phyloP scores from a whole-genome alignment of 2,329 filamentous ascomycete species.

The Microsporum audouinii region DNA sequence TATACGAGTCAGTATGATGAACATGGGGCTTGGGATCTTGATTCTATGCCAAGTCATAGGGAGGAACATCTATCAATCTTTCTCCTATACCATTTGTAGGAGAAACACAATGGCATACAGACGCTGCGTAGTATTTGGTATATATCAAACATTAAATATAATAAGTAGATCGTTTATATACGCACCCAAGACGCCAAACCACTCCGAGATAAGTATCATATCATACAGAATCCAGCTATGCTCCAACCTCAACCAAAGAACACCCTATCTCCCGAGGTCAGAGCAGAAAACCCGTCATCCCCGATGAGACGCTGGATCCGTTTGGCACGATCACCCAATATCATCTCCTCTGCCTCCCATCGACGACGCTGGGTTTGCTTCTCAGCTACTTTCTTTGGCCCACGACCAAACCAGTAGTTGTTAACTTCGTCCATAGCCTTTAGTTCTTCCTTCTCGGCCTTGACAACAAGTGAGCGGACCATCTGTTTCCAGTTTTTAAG shows the following conservation, averaged over 20 bases:
- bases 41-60: neutral
- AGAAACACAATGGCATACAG: neutral
- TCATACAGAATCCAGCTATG: neutral
- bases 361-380: constrained; percentile 24
- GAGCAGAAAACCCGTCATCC: constrained; percentile 3
- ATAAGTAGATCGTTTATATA: neutral
- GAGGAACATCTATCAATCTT: neutral
- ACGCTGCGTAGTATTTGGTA: neutral
- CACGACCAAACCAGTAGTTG: constrained; percentile 26
- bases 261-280: neutral
- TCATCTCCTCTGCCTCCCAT: constrained; percentile 32
- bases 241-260: neutral
- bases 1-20: neutral
- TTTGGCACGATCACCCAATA: constrained; percentile 27
- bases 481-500: constrained; percentile 76
- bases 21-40: neutral
- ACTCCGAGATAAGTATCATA: neutral
- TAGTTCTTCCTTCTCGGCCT: constrained; percentile 27
- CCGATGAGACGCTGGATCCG: constrained; percentile 10
- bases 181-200: neutral
- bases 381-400: constrained; percentile 19
- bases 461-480: constrained; percentile 52
- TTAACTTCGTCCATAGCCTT: constrained; percentile 26
- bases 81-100: neutral
- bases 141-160: neutral